Conservation (phyloP, 2,329 filamentous ascomycete species). For the Truncatella angustata region DNA sequence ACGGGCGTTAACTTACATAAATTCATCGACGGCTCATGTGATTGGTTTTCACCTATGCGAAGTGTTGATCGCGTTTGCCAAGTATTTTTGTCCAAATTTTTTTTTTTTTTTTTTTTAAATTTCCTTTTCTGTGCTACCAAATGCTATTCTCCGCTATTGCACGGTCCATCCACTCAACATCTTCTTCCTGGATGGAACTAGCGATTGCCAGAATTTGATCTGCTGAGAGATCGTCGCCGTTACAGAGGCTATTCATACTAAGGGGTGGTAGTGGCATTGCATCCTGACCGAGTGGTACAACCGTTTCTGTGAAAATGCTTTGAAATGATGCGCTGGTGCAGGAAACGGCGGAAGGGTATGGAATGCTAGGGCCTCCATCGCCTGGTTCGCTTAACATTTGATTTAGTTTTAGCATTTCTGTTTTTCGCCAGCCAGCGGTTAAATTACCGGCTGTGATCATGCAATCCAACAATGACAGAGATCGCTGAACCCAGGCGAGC, state of each 20-base stretch:
- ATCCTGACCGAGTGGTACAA: background rate
- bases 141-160: slow-evolving; percentile 6
- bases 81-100: too few species aligned
- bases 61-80: too few species aligned
- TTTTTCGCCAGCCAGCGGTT: slow-evolving; percentile 41
- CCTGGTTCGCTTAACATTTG: slow-evolving; percentile 28
- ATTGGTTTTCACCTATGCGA: too few species aligned
- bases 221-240: background rate
- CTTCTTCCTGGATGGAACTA: background rate
- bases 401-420: slow-evolving; percentile 44
- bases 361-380: background rate
- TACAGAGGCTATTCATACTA: background rate
- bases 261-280: background rate
- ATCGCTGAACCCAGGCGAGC: background rate
- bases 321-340: background rate
- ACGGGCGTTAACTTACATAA: too few species aligned
- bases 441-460: slow-evolving; percentile 5
- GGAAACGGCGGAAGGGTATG: background rate
- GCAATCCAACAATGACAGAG: background rate
- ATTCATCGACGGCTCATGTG: too few species aligned
- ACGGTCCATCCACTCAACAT: slow-evolving; percentile 2
- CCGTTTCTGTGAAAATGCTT: background rate
- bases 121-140: background rate
- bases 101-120: too few species aligned
- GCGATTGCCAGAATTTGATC: slow-evolving; percentile 3